Evolutionary conservation across 345 rosid genomes (phyloP), one percentile per base, ranked within the genome.

Genomic region (Rubroshorea leprosula): DNA sequence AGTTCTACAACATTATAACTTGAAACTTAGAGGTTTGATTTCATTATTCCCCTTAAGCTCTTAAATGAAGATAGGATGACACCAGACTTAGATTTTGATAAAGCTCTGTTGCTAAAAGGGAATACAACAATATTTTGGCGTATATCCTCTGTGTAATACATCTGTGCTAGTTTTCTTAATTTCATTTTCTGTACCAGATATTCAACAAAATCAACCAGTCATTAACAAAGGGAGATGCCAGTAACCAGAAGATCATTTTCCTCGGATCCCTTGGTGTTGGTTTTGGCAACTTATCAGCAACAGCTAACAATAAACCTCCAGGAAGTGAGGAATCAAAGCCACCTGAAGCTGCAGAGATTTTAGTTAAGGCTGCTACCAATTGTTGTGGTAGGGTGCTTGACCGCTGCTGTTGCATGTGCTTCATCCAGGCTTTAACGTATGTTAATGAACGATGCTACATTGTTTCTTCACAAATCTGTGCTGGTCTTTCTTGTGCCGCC

Each of bases 371-470:
- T 2, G 89, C 94, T 20, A 76, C 89, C 5, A 73, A 67, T 57
- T 83, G 77, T 48, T 80, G 82, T 48, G 46, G 71, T 17, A 55
- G 18, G 57, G 44, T 85, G 62, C 67, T 80, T 14, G 70, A 71
- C 54, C 74, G 76, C 0, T 68, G 79, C 68, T 89, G 98, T 48
- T 89, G 95, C 72, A 77, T 82, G 89, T 92, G 97, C 79, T 89
- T 76, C 83, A 64, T 92, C 73, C 78, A 70, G 51, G 61, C 90
- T 29, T 80, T 88, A 67, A 71, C 88, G 0, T 50, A 2, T 13
- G 58, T 83, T 52, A 89, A 79, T 11, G 78, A 92, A 64, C 90
- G 76, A 56, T 86, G 90, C 51, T 71, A 84, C 4, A 62, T 86
- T 0, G 80, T 65, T 7, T 53, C 80, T n/a, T 35, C 95, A 2